A percentile compares a stretch with the other conserved stretches of the same genome.
Evolutionary conservation across 495 filamentous ascomycete species (phyloP).

Genomic region (Paragyromitra xinjiangensis): DNA sequence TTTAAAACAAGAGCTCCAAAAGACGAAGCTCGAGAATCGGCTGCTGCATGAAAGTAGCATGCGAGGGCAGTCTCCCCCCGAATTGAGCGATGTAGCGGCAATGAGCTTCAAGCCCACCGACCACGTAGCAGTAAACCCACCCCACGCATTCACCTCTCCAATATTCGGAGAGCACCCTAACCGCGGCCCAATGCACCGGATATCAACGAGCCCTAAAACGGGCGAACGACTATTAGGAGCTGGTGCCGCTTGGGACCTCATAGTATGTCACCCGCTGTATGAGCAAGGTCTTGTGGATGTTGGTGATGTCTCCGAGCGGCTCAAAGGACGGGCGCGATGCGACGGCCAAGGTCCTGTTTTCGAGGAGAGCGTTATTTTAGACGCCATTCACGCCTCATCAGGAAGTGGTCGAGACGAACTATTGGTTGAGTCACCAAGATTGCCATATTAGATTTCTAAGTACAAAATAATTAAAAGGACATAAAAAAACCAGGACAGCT

Average conservation of each 20-base stretch:
- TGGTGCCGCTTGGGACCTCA: conserved; percentile 88
- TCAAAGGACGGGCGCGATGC: conserved; percentile 82
- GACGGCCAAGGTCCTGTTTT: conserved; percentile 92
- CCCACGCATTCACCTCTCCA: conserved; percentile 54
- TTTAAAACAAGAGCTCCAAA: conserved; percentile 65
- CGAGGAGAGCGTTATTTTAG: conserved; percentile 74
- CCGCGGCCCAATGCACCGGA: conserved; percentile 72
- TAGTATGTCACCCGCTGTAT: conserved; percentile 82
- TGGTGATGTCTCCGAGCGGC: conserved; percentile 73
- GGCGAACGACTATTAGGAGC: conserved; percentile 83
- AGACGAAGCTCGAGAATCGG: conserved; percentile 57
- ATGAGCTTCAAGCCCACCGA: conserved; percentile 78
- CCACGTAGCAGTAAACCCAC: conserved; percentile 61
- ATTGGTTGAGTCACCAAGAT: conserved; percentile 47
- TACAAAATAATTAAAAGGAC: conserved; percentile 37
- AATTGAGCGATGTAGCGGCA: conserved; percentile 66
- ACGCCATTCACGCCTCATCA: conserved; percentile 80
- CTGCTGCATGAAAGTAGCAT: conserved; percentile 54
- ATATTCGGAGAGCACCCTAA: conserved; percentile 64
- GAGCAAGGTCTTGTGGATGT: conserved; percentile 86
- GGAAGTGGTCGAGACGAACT: conserved; percentile 77
- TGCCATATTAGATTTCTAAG: conserved; percentile 15
- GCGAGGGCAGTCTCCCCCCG: conserved; percentile 50
- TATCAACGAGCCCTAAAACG: conserved; percentile 69
- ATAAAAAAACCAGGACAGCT: conserved; percentile 25